A percentile compares a stretch with the other conserved stretches of the same genome.
Evolutionary conservation across 208 protist species (phyloP).

Genomic region (Leishmania mexicana): DNA sequence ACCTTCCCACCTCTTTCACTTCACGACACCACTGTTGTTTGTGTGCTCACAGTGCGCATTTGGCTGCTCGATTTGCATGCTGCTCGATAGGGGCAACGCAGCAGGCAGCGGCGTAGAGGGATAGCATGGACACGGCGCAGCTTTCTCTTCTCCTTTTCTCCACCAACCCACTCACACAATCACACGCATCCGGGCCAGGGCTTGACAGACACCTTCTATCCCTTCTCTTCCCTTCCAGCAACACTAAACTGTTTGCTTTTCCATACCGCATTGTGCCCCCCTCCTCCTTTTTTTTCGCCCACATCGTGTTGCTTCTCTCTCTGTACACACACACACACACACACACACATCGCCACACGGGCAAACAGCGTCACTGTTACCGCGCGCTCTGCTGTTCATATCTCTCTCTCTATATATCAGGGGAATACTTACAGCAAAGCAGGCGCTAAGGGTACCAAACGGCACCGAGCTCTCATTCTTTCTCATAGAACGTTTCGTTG

Average conservation of each 20-base stretch:
- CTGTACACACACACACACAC: neutral
- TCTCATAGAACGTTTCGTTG: neutral
- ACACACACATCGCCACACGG: neutral
- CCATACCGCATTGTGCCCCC: neutral
- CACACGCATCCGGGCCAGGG: neutral
- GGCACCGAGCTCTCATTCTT: neutral
- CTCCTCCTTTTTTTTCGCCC: neutral
- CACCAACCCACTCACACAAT: neutral
- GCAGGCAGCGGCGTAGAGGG: neutral
- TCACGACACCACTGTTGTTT: neutral
- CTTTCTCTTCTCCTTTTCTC: neutral
- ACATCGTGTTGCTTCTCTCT: constrained; percentile 2
- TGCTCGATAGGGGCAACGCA: neutral
- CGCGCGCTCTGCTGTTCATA: no score
- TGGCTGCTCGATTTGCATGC: neutral
- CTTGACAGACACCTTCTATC: neutral
- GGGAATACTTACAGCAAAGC: neutral
- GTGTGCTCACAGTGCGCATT: neutral
- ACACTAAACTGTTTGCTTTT: neutral
- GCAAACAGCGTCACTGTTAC: neutral
- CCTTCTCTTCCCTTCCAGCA: neutral
- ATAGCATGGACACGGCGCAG: neutral
- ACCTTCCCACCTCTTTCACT: neutral
- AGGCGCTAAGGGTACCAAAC: neutral
- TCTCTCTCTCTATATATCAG: neutral